Evolutionary conservation across 2,329 filamentous ascomycete species (phyloP).

Genomic region (Mollisiaceae sp.): DNA sequence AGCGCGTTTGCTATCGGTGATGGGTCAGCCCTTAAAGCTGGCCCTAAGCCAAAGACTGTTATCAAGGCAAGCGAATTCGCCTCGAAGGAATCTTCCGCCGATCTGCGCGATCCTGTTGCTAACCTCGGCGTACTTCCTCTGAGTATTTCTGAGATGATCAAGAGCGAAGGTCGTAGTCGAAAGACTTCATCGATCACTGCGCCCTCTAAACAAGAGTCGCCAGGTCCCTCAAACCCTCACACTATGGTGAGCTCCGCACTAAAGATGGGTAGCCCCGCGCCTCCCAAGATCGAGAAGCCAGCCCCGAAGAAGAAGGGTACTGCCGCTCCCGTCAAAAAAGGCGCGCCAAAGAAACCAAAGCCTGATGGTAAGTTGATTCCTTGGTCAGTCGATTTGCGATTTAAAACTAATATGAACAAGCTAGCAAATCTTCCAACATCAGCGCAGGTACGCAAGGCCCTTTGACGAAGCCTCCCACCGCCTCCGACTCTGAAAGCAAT

Average conservation of each 20-base stretch:
- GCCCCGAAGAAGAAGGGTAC: conserved; percentile 37
- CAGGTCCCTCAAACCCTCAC: conserved; percentile 25
- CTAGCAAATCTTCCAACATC: neutral
- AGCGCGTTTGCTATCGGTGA: conserved; percentile 9
- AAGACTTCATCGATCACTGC: conserved; percentile 34
- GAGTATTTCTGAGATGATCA: conserved; percentile 41
- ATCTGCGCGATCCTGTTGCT: neutral
- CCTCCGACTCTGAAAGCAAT: conserved; percentile 34
- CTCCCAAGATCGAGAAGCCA: conserved; percentile 34
- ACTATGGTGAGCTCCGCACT: conserved; percentile 22
- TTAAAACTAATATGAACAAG: neutral
- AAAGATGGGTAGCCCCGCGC: conserved; percentile 31
- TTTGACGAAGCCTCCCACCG: neutral
- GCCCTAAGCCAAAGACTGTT: conserved; percentile 24
- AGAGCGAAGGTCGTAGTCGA: conserved; percentile 37
- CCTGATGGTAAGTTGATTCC: conserved; percentile 30
- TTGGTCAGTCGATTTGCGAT: neutral
- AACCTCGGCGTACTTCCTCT: conserved; percentile 17
- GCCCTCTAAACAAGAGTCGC: conserved; percentile 37
- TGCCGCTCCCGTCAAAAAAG: conserved; percentile 33
- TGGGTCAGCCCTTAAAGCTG: conserved; percentile 21
- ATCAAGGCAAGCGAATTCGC: conserved; percentile 18
- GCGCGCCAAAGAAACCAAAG: conserved; percentile 32
- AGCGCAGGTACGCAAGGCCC: neutral
- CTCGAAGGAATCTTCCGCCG: neutral